A percentile compares a stretch with the other conserved stretches of the same genome.
phyloP scores from a whole-genome alignment of 2,329 filamentous ascomycete genomes.

The Talaromyces funiculosus region DNA sequence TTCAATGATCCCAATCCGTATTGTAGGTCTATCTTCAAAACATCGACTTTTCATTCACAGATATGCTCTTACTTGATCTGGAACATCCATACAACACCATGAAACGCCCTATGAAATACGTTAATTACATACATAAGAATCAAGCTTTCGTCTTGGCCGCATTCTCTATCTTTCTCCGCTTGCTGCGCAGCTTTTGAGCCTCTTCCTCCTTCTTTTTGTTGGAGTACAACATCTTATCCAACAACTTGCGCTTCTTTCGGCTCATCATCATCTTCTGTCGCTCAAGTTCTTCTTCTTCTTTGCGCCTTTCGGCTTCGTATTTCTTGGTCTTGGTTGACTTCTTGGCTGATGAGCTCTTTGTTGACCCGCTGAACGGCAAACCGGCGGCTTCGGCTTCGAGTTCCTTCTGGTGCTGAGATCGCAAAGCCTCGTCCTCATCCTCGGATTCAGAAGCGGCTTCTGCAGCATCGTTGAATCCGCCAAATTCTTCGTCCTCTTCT shows the following conservation, averaged over 20 bases:
- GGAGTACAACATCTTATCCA: conserved; percentile 95
- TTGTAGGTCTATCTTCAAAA: background rate
- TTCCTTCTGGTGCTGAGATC: conserved; percentile 74
- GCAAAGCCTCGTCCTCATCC: conserved; percentile 57
- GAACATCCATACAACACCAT: conserved; percentile 6
- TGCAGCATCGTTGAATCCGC: conserved; percentile 46
- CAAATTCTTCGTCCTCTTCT: conserved; percentile 43
- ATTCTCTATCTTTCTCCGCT: conserved; percentile 85
- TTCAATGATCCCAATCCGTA: too few relatives aligned
- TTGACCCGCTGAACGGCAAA: conserved; percentile 46
- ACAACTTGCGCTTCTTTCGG: conserved; percentile 94
- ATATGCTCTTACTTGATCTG: background rate
- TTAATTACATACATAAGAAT: conserved; percentile 12
- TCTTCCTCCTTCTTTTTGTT: conserved; percentile 91
- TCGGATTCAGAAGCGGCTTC: conserved; percentile 45
- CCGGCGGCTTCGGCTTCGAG: conserved; percentile 88
- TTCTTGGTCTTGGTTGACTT: conserved; percentile 65
- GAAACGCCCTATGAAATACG: conserved; percentile 1
- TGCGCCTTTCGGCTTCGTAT: conserved; percentile 59
- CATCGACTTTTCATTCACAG: conserved; percentile 3
- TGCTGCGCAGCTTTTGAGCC: conserved; percentile 77
- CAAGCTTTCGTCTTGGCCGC: conserved; percentile 24
- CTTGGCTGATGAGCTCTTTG: conserved; percentile 52
- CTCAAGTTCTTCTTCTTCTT: conserved; percentile 81
- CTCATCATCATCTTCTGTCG: conserved; percentile 97